phyloP scores from a whole-genome alignment of 192 early-diverging fungal genomes.

The Coemansia sp. region DNA sequence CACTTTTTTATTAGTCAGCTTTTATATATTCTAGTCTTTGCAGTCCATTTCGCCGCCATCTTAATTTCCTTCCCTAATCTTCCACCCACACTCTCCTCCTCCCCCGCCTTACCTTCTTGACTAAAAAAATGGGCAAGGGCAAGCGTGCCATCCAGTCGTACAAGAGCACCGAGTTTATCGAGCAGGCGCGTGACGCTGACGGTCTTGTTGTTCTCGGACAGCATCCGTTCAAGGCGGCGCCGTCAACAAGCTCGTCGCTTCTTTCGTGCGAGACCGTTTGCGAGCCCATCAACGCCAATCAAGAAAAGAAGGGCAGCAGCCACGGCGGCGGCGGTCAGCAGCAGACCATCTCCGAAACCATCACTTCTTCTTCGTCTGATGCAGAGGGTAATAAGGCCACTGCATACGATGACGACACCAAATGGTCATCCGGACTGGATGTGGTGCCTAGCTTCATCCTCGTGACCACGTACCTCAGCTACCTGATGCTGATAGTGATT shows the following conservation, averaged over 20 bases:
- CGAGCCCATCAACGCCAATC: conserved; percentile 1
- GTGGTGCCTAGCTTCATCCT: conserved; percentile 78
- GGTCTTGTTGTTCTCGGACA: conserved; percentile 15
- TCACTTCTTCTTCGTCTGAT: neutral
- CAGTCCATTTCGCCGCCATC: neutral
- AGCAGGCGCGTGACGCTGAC: conserved; percentile 32
- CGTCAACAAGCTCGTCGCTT: conserved; percentile 29
- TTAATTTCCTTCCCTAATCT: neutral
- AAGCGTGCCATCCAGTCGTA: conserved; percentile 42
- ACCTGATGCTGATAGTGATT: conserved; percentile 90
- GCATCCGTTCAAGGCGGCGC: conserved; percentile 37
- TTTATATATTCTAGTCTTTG: neutral
- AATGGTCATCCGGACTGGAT: conserved; percentile 22
- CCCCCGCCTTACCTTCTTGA: neutral
- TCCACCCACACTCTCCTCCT: neutral
- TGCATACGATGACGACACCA: neutral
- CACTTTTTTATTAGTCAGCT: neutral
- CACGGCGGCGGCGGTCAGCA: too few species aligned
- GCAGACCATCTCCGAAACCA: conserved; percentile 2
- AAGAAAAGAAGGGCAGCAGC: neutral
- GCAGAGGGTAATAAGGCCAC: too few species aligned
- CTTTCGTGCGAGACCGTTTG: neutral
- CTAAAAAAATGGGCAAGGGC: conserved; percentile 42
- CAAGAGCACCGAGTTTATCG: conserved; percentile 49
- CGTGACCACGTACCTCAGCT: conserved; percentile 93